Conservation (phyloP, 306 rosid species). For the Cicer judaicum region DNA sequence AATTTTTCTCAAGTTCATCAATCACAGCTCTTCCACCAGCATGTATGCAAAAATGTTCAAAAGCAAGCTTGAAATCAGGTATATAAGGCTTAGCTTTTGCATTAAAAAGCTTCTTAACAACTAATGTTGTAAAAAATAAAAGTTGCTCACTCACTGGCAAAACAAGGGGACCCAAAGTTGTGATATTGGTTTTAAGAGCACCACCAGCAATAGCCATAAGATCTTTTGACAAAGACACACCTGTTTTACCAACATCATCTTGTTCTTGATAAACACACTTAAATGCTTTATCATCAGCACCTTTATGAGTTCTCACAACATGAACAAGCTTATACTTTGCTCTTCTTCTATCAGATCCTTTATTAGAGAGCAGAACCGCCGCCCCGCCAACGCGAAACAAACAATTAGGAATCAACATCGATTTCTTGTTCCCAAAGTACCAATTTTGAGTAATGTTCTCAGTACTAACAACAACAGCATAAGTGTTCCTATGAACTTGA, state of each 20-base stretch:
- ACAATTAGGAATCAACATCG: constrained; percentile 75
- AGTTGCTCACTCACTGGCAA: constrained; percentile 69
- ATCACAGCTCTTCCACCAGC: constrained; percentile 77
- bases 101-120: constrained; percentile 53
- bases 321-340: constrained; percentile 72
- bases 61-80: constrained; percentile 72
- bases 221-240: constrained; percentile 66
- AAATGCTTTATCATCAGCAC: constrained; percentile 67
- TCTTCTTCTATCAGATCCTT: constrained; percentile 39
- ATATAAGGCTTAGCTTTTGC: constrained; percentile 55
- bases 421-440: constrained; percentile 72
- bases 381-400: constrained; percentile 71
- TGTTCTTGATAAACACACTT: constrained; percentile 63
- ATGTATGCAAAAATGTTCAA: constrained; percentile 76
- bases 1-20: constrained; percentile 72
- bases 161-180: constrained; percentile 65
- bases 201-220: constrained; percentile 74
- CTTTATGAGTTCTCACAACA: constrained; percentile 66
- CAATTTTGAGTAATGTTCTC: constrained; percentile 79
- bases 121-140: constrained; percentile 53
- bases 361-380: constrained; percentile 65
- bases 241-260: constrained; percentile 62
- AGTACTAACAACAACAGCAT: constrained; percentile 75
- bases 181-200: constrained; percentile 66
- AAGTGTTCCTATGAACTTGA: constrained; percentile 63